These are phyloP conservation scores for Ogataea thermomethanolica DNA, from an alignment of 805 yeast genomes.

Conservation along the genomic window DNA sequence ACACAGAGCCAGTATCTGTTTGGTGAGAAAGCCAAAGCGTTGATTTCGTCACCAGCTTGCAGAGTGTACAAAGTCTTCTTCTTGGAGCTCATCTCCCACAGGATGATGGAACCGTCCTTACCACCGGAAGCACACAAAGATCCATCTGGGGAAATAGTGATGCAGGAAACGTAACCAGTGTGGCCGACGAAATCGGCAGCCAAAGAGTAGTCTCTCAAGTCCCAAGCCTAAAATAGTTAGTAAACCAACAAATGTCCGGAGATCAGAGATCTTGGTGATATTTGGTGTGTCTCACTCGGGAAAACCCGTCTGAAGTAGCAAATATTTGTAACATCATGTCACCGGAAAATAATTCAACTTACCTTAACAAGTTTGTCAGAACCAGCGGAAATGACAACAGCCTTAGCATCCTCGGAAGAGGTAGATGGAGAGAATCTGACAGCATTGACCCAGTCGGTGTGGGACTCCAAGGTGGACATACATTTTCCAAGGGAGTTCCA, in stretches of 20 bases:
- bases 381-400: constrained; percentile 90
- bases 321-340: constrained; percentile 83
- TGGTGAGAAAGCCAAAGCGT: constrained; percentile 99
- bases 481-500: constrained; percentile 99
- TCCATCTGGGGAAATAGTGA: constrained; percentile 99
- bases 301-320: constrained; percentile 97
- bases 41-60: constrained; percentile 93
- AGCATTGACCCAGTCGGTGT: constrained; percentile 98
- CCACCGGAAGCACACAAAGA: constrained; percentile 99
- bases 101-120: constrained; percentile 97
- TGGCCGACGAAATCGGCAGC: constrained; percentile 98
- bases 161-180: constrained; percentile 97
- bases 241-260: constrained; percentile 8
- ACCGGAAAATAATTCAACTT: constrained; percentile 45
- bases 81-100: constrained; percentile 93
- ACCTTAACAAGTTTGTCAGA: constrained; percentile 99
- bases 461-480: constrained; percentile 90
- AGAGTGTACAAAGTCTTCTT: constrained; percentile 81
- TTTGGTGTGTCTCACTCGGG: constrained; percentile 88
- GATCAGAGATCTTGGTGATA: constrained; percentile 99
- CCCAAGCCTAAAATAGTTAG: constrained; percentile 75
- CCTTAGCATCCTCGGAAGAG: constrained; percentile 35
- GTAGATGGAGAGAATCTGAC: constrained; percentile 88
- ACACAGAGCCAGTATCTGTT: constrained; percentile 99
- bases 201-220: constrained; percentile 66